A percentile compares a stretch with the other conserved stretches of the same genome.
phyloP scores from a whole-genome alignment of 2,329 filamentous ascomycete species.

The Trichocomaceae sp. region DNA sequence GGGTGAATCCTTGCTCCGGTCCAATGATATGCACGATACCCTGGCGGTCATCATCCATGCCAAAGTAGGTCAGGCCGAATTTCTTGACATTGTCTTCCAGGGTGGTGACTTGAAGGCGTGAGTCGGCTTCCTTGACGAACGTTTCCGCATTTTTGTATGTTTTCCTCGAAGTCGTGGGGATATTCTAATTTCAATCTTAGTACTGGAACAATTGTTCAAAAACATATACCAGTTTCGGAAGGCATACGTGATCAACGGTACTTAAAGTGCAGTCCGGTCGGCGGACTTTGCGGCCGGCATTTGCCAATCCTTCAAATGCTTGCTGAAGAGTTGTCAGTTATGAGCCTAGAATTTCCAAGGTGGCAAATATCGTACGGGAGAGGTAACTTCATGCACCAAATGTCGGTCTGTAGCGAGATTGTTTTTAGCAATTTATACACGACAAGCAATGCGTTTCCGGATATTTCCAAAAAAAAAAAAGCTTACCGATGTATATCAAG shows the following conservation, averaged over 20 bases:
- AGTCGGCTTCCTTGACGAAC: slow-evolving; percentile 94
- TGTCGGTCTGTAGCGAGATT: slow-evolving; percentile 63
- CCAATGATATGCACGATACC: slow-evolving; percentile 98
- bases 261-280: slow-evolving; percentile 94
- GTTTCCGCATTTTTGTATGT: slow-evolving; percentile 86
- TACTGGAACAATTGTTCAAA: not conserved
- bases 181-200: slow-evolving; percentile 56
- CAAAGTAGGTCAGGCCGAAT: slow-evolving; percentile 95
- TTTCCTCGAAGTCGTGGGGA: slow-evolving; percentile 85
- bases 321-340: slow-evolving; percentile 50
- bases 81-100: slow-evolving; percentile 96
- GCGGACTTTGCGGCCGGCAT: slow-evolving; percentile 79
- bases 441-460: not conserved
- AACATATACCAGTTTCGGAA: slow-evolving; percentile 11
- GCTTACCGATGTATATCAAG: slow-evolving; percentile 82
- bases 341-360: not conserved
- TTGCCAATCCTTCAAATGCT: slow-evolving; percentile 93
- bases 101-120: slow-evolving; percentile 85
- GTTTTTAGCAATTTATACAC: slow-evolving; percentile 16
- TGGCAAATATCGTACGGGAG: slow-evolving; percentile 54
- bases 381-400: slow-evolving; percentile 97
- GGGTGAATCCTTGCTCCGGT: slow-evolving; percentile 96
- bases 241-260: slow-evolving; percentile 87
- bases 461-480: not conserved
- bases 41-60: slow-evolving; percentile 90